Conservation (phyloP, 768 basidiomycete species). For the Termitomyces sp. region DNA sequence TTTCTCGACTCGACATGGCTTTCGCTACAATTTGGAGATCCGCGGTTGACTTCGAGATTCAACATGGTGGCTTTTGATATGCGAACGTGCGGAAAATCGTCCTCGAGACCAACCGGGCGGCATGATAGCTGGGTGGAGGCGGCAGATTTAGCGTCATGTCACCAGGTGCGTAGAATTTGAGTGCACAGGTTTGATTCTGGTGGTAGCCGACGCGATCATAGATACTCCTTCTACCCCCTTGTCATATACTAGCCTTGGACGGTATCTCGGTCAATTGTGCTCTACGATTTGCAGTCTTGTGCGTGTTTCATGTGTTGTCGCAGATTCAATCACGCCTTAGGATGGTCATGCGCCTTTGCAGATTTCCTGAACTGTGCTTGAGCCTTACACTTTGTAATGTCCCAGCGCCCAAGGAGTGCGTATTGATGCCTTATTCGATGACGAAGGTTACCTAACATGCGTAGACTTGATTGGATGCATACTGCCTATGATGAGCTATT, state of each 20-base stretch:
- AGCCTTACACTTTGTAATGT: conserved; percentile 69
- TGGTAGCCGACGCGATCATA: conserved; percentile 19
- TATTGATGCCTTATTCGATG: conserved; percentile 7
- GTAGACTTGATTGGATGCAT: conserved; percentile 55
- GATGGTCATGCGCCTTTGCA: conserved; percentile 18
- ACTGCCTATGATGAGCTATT: conserved; percentile 62
- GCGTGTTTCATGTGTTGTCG: conserved; percentile 21
- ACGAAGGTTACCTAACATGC: conserved; percentile 1
- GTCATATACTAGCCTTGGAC: conserved; percentile 73
- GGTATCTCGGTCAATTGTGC: conserved; percentile 52
- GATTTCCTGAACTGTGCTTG: conserved; percentile 69
- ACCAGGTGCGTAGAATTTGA: conserved; percentile 41
- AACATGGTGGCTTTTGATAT: conserved; percentile 78
- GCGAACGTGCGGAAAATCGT: conserved; percentile 58
- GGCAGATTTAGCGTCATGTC: conserved; percentile 68
- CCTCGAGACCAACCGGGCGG: conserved; percentile 44
- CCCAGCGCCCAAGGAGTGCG: conserved; percentile 65
- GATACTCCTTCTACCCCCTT: conserved; percentile 60
- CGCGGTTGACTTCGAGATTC: conserved; percentile 50
- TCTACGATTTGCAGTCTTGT: conserved; percentile 65
- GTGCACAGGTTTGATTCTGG: neutral
- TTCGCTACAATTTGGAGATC: conserved; percentile 62
- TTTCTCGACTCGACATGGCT: conserved; percentile 72
- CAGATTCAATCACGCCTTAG: neutral
- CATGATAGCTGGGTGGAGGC: conserved; percentile 80